These are phyloP conservation scores for Euphorbia tirucalli DNA, from an alignment of 345 rosid species.

Conservation along the genomic window DNA sequence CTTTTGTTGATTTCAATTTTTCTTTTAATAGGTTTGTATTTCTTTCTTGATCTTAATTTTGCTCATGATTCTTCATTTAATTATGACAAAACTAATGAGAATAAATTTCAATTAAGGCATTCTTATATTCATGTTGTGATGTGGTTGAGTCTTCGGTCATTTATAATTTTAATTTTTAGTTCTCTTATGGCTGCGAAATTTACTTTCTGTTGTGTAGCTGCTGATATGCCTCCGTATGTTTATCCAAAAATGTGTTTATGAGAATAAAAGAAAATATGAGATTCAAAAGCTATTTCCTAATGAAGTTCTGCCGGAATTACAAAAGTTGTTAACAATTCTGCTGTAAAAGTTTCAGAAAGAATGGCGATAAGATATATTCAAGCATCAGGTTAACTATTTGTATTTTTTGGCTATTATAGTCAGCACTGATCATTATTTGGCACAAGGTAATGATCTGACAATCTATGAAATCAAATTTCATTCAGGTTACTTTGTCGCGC, in stretches of 20 bases:
- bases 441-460: conserved; percentile 1
- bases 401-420: not conserved
- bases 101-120: no score
- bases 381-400: conserved; percentile 42
- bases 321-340: conserved; percentile 49
- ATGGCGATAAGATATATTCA: conserved; percentile 52
- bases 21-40: no score
- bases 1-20: no score
- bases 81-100: no score
- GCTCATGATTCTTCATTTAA: no score
- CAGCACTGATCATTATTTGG: conserved; percentile 1
- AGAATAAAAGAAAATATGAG: conserved; percentile 47
- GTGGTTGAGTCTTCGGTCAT: no score
- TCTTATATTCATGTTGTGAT: no score
- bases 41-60: no score
- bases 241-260: conserved; percentile 51
- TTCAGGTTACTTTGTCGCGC: conserved; percentile 45
- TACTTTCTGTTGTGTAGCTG: conserved; percentile 33
- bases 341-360: conserved; percentile 58
- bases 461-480: not conserved
- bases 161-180: no score
- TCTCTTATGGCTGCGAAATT: not conserved
- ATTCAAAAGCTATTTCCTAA: conserved; percentile 52
- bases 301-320: conserved; percentile 61
- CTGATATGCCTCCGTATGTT: conserved; percentile 59